A percentile compares a stretch with the other conserved stretches of the same genome.
Conservation (phyloP, 257 asterid genomes). For the Mentha longifolia region DNA sequence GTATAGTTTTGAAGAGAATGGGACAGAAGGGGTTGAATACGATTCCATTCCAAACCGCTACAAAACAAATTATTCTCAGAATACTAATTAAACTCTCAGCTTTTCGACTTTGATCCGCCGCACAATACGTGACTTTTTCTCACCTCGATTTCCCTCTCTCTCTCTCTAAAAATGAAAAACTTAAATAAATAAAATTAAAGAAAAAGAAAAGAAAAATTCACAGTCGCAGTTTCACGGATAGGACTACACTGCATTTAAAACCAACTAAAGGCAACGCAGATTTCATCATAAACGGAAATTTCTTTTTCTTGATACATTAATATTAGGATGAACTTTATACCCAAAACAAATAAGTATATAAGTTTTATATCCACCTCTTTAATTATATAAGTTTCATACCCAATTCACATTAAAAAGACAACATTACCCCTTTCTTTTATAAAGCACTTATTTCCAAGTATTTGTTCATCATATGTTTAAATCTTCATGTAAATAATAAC, state of each 20-base stretch:
- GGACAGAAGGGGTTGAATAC: slow-evolving; percentile 35
- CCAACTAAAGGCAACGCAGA: neutral
- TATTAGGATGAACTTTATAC: too few relatives aligned
- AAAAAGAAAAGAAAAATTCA: too few relatives aligned
- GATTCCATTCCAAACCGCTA: slow-evolving; percentile 51
- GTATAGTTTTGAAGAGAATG: slow-evolving; percentile 31
- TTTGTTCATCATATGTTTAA: too few relatives aligned
- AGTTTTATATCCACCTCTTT: too few relatives aligned
- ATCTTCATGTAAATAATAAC: too few relatives aligned
- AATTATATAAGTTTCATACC: too few relatives aligned
- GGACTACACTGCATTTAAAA: slow-evolving; percentile 4
- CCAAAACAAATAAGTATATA: too few relatives aligned
- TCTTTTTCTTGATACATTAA: neutral
- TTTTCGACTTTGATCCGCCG: slow-evolving; percentile 52
- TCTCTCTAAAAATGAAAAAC: slow-evolving; percentile 3
- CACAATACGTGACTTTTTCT: slow-evolving; percentile 53
- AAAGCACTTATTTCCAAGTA: too few relatives aligned
- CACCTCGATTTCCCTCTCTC: slow-evolving; percentile 32
- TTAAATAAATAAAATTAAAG: too few relatives aligned
- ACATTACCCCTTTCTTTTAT: too few relatives aligned
- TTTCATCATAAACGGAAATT: slow-evolving; percentile 1
- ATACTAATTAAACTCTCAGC: slow-evolving; percentile 43
- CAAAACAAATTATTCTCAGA: slow-evolving; percentile 40
- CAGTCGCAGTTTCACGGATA: slow-evolving; percentile 11
- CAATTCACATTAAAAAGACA: too few relatives aligned